Base-by-base conservation (phyloP, 768 basidiomycete species). In the Dacryopinax primogenitus region DNA sequence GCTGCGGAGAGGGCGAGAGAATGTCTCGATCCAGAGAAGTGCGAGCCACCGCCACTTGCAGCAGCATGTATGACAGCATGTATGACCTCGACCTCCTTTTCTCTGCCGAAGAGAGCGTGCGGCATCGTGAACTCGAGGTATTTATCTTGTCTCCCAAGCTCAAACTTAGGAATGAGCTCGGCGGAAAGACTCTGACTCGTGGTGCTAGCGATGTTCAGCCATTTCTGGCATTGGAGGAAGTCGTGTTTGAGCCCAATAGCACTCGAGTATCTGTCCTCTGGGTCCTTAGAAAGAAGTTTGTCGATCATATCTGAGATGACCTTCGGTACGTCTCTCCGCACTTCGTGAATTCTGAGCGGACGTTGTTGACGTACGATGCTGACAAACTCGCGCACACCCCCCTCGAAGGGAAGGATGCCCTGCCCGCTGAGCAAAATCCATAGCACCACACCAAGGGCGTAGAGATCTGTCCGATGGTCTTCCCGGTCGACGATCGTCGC, bases 361-460 rank as follows among this genome's bases (percentile, higher is more conserved):
- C 84, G 75, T 69, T 85, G 86, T 71, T 87, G 86, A 26, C 86
- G 84, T 64, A 88, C 85, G 1, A 86, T 80, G 70, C 87, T 84
- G 64, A 87, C 70, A 26, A 89, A 75, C 70, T 89, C 86, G 67
- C 86, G 67, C 12, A 82, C 79, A 1, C 77, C 78, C 33, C 84
- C 84, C 71, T 84, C 83, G 64, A 84, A 67, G 0, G 82, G 83
- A 79, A 83, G 82, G 69, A 81, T 81, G 0, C 82, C 86, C 36
- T 83, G 78, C 26, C 87, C 86, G 16, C 86, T 85, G n/a, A 88
- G 77, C 1, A 87, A 75, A 11, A 85, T 86, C 86, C 86, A 88
- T 71, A 87, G 86, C 2, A 66, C 62, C 65, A 87, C 82, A 1
- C 87, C 87, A 6, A 88, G 77, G 0, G 86, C 85, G 71, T 89